Evolutionary conservation across 495 filamentous ascomycete genomes (phyloP), one percentile per base, ranked within the genome.

Genomic region (Margaritispora aquatica): DNA sequence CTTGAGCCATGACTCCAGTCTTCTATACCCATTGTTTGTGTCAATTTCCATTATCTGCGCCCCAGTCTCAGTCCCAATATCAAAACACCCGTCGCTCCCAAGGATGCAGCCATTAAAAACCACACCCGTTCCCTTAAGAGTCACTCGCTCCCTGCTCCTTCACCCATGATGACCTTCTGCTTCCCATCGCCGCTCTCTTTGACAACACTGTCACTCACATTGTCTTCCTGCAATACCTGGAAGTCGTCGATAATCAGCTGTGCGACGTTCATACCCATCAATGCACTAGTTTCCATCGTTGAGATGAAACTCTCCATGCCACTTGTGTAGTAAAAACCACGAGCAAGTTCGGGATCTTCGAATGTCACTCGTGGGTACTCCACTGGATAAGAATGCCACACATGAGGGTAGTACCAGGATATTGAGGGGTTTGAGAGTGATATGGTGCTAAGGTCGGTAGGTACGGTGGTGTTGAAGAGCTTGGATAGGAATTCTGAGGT

Each of bases 231-330:
- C 9, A 67, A 13, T 38, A 52, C 15, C 17, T 54, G 19, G 31
- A 57, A 69, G 54, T 69, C 84, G 64, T 92, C 80, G 3, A 87
- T 76, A 51, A 97, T 80, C 41, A 97, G 73, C 24, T 79, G 77
- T 13, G 94, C 94, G 36, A 97, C 88, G 73, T 98, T 97, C 80
- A 84, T 92, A 0, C 94, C 94, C 93, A 96, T 96, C 66, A 97
- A 70, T 0, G 88, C 86, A 69, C 88, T 97, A 8, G 95, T 99
- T 77, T 99, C 94, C 94, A 99, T 99, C 0, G 94, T 96, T 15
- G 85, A 90, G 59, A 97, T 96, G 66, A 98, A 97, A 63, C 85
- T 87, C 74, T 98, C 94, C 54, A 97, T 96, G 0, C 88, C 93
- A 44, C 88, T 85, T 0, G 94, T 97, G 69, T 98, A 97, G 81